phyloP scores from a whole-genome alignment of 2,329 filamentous ascomycete species.

The Botrytis elliptica region DNA sequence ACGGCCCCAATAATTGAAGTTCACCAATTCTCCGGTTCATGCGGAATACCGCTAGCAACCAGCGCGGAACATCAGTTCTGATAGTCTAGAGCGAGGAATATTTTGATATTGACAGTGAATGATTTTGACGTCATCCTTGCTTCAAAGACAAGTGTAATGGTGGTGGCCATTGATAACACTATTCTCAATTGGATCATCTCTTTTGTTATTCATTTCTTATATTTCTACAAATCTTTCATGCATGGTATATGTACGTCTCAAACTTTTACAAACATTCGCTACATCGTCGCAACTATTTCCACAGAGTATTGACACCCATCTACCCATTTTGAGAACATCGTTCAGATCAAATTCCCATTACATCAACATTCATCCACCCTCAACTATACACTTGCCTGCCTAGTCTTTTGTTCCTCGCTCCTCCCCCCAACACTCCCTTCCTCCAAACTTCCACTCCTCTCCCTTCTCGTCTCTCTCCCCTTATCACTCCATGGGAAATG shows the following conservation, averaged over 20 bases:
- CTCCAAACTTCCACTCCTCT: neutral
- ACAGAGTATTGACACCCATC: neutral
- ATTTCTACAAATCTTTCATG: neutral
- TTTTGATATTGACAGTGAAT: too few relatives aligned
- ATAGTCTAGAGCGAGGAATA: neutral
- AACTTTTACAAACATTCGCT: neutral
- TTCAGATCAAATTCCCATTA: neutral
- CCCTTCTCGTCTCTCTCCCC: neutral
- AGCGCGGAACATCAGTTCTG: too few relatives aligned
- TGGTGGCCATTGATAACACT: neutral
- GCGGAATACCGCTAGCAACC: neutral
- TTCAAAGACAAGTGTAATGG: neutral
- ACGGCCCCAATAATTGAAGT: neutral
- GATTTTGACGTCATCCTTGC: too few relatives aligned
- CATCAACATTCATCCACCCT: neutral
- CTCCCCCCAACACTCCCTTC: neutral
- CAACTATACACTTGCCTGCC: neutral
- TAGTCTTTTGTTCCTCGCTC: neutral
- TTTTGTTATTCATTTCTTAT: neutral
- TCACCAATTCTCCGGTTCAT: accelerated
- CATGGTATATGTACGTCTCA: neutral
- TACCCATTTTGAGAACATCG: neutral
- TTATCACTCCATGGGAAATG: neutral
- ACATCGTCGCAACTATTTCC: neutral
- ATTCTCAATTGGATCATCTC: neutral